Conservation (phyloP, 768 basidiomycete genomes). For the Psilocybe sp. region DNA sequence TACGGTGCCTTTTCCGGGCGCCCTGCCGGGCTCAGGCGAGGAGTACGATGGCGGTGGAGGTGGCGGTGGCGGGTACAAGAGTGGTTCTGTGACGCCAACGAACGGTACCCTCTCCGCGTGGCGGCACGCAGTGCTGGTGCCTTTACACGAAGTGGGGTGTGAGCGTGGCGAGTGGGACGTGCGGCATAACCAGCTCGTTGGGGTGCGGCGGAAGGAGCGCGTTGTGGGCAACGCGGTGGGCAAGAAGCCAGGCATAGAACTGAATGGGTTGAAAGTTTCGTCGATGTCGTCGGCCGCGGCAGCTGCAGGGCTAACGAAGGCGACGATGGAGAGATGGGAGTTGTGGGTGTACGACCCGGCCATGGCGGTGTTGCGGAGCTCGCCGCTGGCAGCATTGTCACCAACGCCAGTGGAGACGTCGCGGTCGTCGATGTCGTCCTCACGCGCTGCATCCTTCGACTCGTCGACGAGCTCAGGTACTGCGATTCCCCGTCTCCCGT, state of each 20-base stretch:
- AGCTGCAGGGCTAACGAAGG: constrained; percentile 49
- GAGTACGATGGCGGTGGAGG: constrained; percentile 32
- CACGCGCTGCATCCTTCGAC: constrained; percentile 22
- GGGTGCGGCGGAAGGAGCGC: constrained; percentile 67
- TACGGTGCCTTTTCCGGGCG: constrained; percentile 38
- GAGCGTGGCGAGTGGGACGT: constrained; percentile 83
- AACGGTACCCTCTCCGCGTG: constrained; percentile 41
- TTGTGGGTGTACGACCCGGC: constrained; percentile 74
- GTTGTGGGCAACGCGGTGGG: constrained; percentile 28
- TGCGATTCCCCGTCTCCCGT: constrained; percentile 62
- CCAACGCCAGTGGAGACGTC: constrained; percentile 16
- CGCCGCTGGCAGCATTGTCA: constrained; percentile 47
- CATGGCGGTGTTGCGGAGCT: constrained; percentile 43
- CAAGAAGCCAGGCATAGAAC: neutral
- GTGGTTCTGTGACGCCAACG: constrained; percentile 34
- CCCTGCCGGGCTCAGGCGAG: constrained; percentile 25
- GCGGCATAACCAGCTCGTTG: constrained; percentile 52
- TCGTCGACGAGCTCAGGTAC: constrained; percentile 19
- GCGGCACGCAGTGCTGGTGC: constrained; percentile 54
- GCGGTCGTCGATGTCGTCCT: constrained; percentile 9
- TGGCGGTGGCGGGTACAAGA: constrained; percentile 16
- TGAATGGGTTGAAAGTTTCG: constrained; percentile 1
- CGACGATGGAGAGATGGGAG: constrained; percentile 81
- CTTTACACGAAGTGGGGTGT: constrained; percentile 53
- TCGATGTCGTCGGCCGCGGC: no score